Conservation (phyloP, 2,329 filamentous ascomycete genomes). For the Hypomyces perniciosus region DNA sequence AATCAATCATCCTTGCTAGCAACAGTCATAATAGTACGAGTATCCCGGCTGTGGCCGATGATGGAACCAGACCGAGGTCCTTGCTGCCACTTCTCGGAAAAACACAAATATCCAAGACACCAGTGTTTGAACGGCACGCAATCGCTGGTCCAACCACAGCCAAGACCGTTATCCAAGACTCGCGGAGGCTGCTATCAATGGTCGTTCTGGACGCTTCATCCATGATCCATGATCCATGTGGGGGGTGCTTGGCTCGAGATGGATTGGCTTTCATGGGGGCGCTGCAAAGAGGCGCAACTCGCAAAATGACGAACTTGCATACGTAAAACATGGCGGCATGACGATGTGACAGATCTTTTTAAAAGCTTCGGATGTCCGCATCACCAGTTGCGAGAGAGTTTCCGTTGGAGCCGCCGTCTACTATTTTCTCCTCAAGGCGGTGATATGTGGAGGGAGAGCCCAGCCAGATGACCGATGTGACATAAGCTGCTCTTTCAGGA, state of each 20-base stretch:
- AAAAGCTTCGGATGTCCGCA: constrained; percentile 3
- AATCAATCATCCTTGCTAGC: neutral
- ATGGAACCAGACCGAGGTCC: constrained; percentile 16
- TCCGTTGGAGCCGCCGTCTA: neutral
- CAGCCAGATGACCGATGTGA: too few species aligned
- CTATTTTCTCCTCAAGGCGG: too few species aligned
- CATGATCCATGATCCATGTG: constrained; percentile 9
- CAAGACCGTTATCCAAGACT: neutral
- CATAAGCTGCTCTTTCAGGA: too few species aligned
- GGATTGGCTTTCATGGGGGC: constrained; percentile 4
- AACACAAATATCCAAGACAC: neutral
- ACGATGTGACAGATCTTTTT: constrained; percentile 8
- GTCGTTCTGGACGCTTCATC: constrained; percentile 11
- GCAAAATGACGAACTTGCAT: constrained; percentile 9
- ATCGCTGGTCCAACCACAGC: neutral
- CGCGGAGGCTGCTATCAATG: constrained; percentile 4
- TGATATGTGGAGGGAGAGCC: too few species aligned
- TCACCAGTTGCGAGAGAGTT: constrained; percentile 1
- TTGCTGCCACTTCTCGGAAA: neutral
- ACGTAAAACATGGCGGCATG: constrained; percentile 12
- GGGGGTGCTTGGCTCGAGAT: constrained; percentile 7
- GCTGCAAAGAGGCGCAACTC: constrained; percentile 10
- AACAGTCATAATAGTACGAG: neutral
- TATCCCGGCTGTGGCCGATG: constrained; percentile 12
- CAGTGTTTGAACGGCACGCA: neutral